Conservation (phyloP, 441 rosid species). For the Arabidopsis lyrata region DNA sequence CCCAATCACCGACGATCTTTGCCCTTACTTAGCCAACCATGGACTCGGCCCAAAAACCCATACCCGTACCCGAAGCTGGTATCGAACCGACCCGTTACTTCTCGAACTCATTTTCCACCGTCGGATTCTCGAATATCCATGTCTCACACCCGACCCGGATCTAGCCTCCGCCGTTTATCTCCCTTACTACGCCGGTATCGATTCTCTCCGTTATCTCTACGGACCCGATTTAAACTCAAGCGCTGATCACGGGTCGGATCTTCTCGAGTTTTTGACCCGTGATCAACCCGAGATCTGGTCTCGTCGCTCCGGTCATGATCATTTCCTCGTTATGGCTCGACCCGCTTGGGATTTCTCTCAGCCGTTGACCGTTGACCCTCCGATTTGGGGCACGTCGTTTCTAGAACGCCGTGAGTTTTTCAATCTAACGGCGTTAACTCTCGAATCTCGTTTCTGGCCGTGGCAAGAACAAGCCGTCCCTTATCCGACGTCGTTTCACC, state of each 20-base stretch:
- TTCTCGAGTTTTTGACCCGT: slow-evolving; percentile 54
- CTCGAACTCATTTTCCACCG: slow-evolving; percentile 86
- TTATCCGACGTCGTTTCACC: slow-evolving; percentile 90
- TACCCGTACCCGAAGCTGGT: slow-evolving; percentile 82
- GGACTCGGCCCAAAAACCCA: slow-evolving; percentile 92
- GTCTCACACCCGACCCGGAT: slow-evolving; percentile 75
- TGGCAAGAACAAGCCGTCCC: slow-evolving; percentile 97
- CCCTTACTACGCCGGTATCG: slow-evolving; percentile 86
- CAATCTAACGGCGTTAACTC: slow-evolving; percentile 75
- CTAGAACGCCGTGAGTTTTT: slow-evolving; percentile 75
- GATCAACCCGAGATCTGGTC: slow-evolving; percentile 66
- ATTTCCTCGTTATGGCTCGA: slow-evolving; percentile 85
- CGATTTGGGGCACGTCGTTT: slow-evolving; percentile 93
- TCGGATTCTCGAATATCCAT: slow-evolving; percentile 82
- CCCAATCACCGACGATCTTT: slow-evolving; percentile 66
- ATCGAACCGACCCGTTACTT: slow-evolving; percentile 72
- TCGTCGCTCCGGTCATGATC: slow-evolving; percentile 68
- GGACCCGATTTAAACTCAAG: slow-evolving; percentile 80
- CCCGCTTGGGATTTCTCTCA: slow-evolving; percentile 99
- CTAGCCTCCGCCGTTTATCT: slow-evolving; percentile 76
- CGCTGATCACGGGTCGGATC: slow-evolving; percentile 69
- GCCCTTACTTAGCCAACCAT: slow-evolving; percentile 76
- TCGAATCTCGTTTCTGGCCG: slow-evolving; percentile 76
- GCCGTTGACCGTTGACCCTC: slow-evolving; percentile 68
- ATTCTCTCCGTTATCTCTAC: slow-evolving; percentile 73